Evolutionary conservation across 768 basidiomycete species (phyloP).

Genomic region (Pleurotus citrinopileatus): DNA sequence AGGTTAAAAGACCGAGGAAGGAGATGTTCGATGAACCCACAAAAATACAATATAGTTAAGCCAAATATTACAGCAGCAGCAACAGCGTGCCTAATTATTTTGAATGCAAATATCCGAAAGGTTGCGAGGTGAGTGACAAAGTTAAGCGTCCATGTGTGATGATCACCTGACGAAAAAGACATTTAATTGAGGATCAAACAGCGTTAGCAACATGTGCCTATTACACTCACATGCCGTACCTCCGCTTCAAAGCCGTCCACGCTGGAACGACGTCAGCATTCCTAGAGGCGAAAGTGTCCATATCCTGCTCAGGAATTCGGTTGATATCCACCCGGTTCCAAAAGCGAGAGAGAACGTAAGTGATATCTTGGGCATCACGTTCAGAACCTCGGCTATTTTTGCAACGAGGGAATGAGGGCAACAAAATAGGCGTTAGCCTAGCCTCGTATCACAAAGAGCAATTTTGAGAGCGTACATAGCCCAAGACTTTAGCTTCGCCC

Average conservation of each 20-base stretch:
- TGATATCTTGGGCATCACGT: constrained; percentile 75
- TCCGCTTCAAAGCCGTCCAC: constrained; percentile 73
- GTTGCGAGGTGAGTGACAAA: not conserved
- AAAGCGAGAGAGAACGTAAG: constrained; percentile 65
- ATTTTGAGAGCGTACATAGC: constrained; percentile 54
- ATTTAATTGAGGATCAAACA: not conserved
- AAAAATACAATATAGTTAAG: not conserved
- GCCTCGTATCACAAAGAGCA: constrained; percentile 12
- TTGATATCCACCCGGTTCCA: constrained; percentile 87
- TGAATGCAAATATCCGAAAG: constrained; percentile 1
- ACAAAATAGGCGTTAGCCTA: constrained; percentile 15
- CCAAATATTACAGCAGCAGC: constrained; percentile 5
- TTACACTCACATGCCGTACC: constrained; percentile 56
- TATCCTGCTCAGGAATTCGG: constrained; percentile 82
- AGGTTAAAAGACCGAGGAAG: not conserved
- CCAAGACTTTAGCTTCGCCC: constrained; percentile 84
- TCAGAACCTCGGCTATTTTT: constrained; percentile 58
- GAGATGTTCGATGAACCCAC: not conserved
- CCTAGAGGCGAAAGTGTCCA: constrained; percentile 68
- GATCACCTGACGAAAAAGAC: constrained; percentile 3
- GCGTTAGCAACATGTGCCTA: constrained; percentile 8
- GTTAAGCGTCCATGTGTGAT: not conserved
- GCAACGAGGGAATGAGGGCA: constrained; percentile 13
- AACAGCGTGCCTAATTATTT: constrained; percentile 2
- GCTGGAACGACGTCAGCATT: constrained; percentile 62